Conservation (phyloP, 192 early-diverging fungal genomes). For the Cetraspora pellucida region DNA sequence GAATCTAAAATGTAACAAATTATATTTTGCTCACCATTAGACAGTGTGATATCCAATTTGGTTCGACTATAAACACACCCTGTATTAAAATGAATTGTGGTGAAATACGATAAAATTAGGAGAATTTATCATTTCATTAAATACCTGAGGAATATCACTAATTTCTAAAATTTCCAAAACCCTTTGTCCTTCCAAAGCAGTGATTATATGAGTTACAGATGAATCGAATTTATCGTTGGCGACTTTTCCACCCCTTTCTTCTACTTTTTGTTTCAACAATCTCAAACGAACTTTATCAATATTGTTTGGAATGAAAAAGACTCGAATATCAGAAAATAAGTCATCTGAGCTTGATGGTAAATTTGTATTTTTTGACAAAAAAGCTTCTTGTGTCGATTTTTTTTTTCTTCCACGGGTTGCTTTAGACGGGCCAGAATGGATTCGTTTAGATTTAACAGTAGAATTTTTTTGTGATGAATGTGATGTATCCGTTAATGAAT, state of each 20-base stretch:
- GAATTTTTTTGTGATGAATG: too few relatives aligned
- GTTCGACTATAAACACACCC: neutral
- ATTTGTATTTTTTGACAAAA: neutral
- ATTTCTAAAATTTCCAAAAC: neutral
- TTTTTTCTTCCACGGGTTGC: conserved; percentile 1
- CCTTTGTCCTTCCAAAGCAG: neutral
- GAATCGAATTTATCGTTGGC: neutral
- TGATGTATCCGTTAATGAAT: too few relatives aligned
- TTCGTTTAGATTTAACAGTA: too few relatives aligned
- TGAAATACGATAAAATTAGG: neutral
- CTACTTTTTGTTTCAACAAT: conserved; percentile 16
- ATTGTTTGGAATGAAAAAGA: conserved; percentile 14
- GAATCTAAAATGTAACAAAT: neutral
- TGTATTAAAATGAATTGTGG: neutral
- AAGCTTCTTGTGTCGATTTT: neutral
- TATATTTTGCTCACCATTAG: neutral
- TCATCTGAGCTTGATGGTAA: neutral
- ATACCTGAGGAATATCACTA: neutral
- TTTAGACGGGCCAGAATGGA: neutral
- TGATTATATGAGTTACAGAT: neutral
- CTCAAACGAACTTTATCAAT: conserved; percentile 9
- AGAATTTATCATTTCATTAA: neutral
- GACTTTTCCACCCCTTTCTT: neutral
- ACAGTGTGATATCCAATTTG: neutral
- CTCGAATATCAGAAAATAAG: conserved; percentile 1